Conservation (phyloP, 2,329 filamentous ascomycete genomes). For the Aureobasidium leucospermi region DNA sequence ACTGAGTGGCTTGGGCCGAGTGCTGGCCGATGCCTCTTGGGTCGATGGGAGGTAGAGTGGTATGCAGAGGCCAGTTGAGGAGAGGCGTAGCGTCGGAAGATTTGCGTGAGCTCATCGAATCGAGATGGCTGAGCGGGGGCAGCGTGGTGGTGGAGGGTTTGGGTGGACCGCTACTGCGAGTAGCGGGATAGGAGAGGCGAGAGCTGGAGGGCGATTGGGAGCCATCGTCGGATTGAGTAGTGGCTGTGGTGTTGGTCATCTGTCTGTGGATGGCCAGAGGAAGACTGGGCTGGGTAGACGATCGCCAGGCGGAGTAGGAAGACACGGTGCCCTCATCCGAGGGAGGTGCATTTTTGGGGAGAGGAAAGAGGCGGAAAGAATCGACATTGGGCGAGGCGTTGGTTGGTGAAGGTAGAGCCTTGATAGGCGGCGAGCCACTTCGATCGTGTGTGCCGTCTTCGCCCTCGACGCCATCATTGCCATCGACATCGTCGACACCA, state of each 20-base stretch:
- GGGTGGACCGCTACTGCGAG: neutral
- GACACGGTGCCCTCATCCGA: neutral
- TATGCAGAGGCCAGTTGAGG: slow-evolving; percentile 12
- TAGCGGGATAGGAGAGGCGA: neutral
- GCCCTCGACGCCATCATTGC: neutral
- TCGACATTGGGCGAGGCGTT: neutral
- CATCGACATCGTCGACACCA: neutral
- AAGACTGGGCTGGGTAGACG: neutral
- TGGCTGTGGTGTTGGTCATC: neutral
- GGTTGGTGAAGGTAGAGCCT: neutral
- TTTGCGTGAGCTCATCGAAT: neutral
- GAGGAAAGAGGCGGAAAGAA: neutral
- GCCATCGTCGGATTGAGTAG: neutral
- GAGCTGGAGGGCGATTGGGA: neutral
- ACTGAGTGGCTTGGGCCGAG: neutral
- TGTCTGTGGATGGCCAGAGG: neutral
- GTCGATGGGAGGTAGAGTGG: slow-evolving; percentile 4
- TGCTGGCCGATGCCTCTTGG: neutral
- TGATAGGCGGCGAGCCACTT: neutral
- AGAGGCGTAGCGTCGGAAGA: neutral
- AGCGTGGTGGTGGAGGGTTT: neutral
- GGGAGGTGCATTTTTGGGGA: neutral
- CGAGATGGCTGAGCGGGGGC: neutral
- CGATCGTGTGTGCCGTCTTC: neutral
- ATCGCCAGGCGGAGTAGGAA: neutral